Evolutionary conservation across 1,284 basidiomycete species (phyloP), one percentile per base, ranked within the genome.

Genomic region (Irpex rosettiformis): DNA sequence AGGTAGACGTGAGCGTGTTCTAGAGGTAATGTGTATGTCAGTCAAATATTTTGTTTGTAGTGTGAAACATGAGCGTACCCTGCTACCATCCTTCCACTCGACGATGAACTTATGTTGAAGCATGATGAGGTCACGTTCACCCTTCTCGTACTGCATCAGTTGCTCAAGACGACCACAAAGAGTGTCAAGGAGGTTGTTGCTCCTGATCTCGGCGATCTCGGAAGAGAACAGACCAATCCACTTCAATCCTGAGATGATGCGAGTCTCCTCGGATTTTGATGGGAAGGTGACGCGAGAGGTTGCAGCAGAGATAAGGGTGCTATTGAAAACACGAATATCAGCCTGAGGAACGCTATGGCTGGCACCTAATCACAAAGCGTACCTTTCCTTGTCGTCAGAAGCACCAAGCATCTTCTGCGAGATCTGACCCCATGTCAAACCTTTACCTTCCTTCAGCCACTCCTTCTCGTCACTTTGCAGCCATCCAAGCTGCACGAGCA

Each of bases 31-130:
- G 22, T 49, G 13, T 21, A 37, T 33, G 54, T 57, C n/a, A 59
- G 24, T 16, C n/a, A 27, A 56, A 63, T 7, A 52, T 53, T 61
- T 10, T 59, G 59, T 52, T 30, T 54, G 47, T 22, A 4, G 21
- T 27, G n/a, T n/a, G 51, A 59, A 62, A 3, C 58, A 51, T 49
- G 43, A 30, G 69, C 81, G 60, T 60, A 89, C 91, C 72, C 82
- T 78, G 53, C 77, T 83, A 55, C 95, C 94, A 70, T 96, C 92
- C 40, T 82, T 79, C 84, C 90, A 91, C 71, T 94, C 85, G 51
- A 97, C 88, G 67, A 92, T 77, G 71, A 98, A 97, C 77, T 96
- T 96, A 84, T 99, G 96, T 77, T 98, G 96, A 56, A 99, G 85
- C 86, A 98, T 93, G 65, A 99, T 93, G 65, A 98, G 86, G 75